phyloP scores from a whole-genome alignment of 2,329 filamentous ascomycete species.

The Colletotrichum truncatum region DNA sequence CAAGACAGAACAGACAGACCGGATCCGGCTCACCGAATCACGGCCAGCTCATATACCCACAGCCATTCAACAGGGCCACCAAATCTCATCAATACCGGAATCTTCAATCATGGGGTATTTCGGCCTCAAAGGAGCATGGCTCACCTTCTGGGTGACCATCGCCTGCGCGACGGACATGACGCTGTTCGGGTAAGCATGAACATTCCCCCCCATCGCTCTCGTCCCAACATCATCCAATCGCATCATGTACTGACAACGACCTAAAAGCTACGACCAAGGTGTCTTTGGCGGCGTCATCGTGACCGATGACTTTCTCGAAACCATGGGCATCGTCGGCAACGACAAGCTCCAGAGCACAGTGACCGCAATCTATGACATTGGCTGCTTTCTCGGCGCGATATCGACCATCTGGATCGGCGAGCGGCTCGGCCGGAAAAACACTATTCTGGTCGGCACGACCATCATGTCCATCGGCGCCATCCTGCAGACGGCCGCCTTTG shows the following conservation, averaged over 20 bases:
- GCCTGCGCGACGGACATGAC: conserved; percentile 37
- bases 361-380: conserved; percentile 67
- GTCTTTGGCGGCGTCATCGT: conserved; percentile 59
- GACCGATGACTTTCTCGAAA: conserved; percentile 51
- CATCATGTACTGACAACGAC: neutral
- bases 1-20: too few relatives aligned
- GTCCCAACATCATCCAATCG: neutral
- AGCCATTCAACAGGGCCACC: neutral
- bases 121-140: conserved; percentile 24
- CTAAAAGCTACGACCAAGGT: conserved; percentile 54
- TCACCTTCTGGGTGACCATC: conserved; percentile 30
- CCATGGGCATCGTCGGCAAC: conserved; percentile 52
- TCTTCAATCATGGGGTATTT: conserved; percentile 21
- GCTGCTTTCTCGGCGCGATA: conserved; percentile 64
- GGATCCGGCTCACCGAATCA: neutral
- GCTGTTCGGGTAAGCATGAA: conserved; percentile 34
- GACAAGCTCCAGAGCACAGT: conserved; percentile 53
- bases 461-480: conserved; percentile 45
- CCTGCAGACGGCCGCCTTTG: conserved; percentile 44
- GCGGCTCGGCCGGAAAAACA: conserved; percentile 42
- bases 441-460: conserved; percentile 41
- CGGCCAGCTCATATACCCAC: too few relatives aligned
- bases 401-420: conserved; percentile 44
- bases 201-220: neutral
- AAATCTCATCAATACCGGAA: neutral